Conservation (phyloP, 805 yeast species). For the Wickerhamiella nectarea region DNA sequence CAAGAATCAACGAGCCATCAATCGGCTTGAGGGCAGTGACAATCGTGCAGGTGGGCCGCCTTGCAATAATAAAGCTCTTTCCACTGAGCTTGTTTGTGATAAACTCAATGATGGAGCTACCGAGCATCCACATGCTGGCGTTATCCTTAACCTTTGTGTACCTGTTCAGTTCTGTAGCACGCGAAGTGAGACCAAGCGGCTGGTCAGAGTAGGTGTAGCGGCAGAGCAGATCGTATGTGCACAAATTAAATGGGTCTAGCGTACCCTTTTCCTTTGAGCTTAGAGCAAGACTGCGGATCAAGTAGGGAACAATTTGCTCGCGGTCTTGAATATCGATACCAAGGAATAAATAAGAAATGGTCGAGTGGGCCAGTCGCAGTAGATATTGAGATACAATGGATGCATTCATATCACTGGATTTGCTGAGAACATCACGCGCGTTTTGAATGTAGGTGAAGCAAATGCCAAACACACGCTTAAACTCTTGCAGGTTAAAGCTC, state of each 20-base stretch:
- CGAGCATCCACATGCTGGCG: conserved; percentile 43
- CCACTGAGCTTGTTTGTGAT: conserved; percentile 42
- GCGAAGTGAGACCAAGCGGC: conserved; percentile 36
- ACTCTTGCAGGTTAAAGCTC: conserved; percentile 64
- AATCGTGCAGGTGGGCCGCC: conserved; percentile 54
- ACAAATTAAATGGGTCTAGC: conserved; percentile 41
- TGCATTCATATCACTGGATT: conserved; percentile 7
- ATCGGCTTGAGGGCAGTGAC: conserved; percentile 14
- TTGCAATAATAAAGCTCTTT: conserved; percentile 34
- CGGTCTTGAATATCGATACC: conserved; percentile 48
- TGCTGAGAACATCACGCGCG: conserved; percentile 35
- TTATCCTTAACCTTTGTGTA: conserved; percentile 9
- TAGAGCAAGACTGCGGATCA: conserved; percentile 42
- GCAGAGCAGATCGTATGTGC: conserved; percentile 52
- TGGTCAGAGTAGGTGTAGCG: conserved; percentile 54
- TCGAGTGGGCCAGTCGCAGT: conserved; percentile 48
- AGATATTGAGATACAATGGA: conserved; percentile 43
- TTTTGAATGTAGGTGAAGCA: conserved; percentile 68
- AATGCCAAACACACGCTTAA: conserved; percentile 67
- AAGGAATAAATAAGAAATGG: conserved; percentile 59
- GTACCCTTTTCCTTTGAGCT: conserved; percentile 25
- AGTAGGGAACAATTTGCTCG: conserved; percentile 44
- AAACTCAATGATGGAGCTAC: conserved; percentile 42
- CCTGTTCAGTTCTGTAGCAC: conserved; percentile 19
- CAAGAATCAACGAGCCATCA: not conserved